A percentile compares a stretch with the other conserved stretches of the same genome.
These are phyloP conservation scores for Diospyros lotus DNA, from an alignment of 148 eudicot species.

Conservation along the genomic window DNA sequence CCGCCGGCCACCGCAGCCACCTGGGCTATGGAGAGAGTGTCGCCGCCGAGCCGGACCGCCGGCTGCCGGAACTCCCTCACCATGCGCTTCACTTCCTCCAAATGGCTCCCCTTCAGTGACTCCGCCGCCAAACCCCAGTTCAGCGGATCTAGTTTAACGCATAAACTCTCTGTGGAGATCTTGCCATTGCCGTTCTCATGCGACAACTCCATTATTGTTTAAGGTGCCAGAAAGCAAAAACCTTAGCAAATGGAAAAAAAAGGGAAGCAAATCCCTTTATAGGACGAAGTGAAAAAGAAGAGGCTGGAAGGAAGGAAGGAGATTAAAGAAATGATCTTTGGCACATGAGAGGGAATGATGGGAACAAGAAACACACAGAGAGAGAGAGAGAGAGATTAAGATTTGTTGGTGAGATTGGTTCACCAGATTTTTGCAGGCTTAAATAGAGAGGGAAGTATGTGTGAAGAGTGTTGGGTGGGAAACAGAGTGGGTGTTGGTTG, in stretches of 20 bases:
- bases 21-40: constrained; percentile 19
- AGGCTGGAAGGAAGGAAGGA: too few relatives aligned
- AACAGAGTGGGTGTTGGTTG: constrained; percentile 18
- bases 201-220: not conserved
- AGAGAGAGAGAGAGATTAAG: not conserved
- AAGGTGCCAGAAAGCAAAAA: not conserved
- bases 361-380: not conserved
- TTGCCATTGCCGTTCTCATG: constrained; percentile 8
- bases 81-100: constrained; percentile 29
- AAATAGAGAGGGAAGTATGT: constrained; percentile 11
- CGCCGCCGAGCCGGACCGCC: constrained; percentile 17
- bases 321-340: too few relatives aligned
- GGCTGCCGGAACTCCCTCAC: constrained; percentile 17
- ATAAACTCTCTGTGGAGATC: not conserved
- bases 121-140: constrained; percentile 25
- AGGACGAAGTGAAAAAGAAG: too few relatives aligned
- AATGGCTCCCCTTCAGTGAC: constrained; percentile 22
- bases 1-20: constrained; percentile 27
- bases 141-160: constrained; percentile 17
- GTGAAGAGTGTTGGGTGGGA: constrained; percentile 24
- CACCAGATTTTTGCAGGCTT: constrained; percentile 11
- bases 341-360: too few relatives aligned
- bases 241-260: not conserved
- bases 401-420: not conserved
- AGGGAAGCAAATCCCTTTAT: not conserved